phyloP scores from a whole-genome alignment of 768 basidiomycete species.

The Lactifluus volemus region DNA sequence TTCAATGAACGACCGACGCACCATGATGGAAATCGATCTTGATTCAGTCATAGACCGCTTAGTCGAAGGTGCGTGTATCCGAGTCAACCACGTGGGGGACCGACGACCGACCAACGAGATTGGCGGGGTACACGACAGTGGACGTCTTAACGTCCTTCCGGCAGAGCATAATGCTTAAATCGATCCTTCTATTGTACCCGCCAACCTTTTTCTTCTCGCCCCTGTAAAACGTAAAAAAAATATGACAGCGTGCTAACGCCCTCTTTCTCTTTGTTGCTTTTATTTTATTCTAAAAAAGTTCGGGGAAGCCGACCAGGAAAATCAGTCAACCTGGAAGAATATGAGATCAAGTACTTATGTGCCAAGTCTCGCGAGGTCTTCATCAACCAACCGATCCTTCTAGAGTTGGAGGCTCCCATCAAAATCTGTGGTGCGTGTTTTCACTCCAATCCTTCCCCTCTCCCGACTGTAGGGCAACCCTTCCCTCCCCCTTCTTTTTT shows the following conservation, averaged over 20 bases:
- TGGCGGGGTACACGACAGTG: not conserved
- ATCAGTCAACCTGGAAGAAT: conserved; percentile 93
- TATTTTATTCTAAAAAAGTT: conserved; percentile 60
- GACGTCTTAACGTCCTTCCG: not conserved
- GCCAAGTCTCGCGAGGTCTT: conserved; percentile 98
- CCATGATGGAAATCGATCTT: conserved; percentile 90
- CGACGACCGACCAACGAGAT: not conserved
- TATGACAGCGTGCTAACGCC: not conserved
- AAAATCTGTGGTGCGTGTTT: conserved; percentile 89
- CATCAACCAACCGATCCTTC: conserved; percentile 94
- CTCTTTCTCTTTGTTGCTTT: not conserved
- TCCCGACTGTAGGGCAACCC: too few species aligned
- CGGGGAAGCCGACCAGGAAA: conserved; percentile 97
- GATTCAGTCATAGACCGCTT: conserved; percentile 98
- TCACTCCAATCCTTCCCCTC: too few species aligned
- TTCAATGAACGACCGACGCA: conserved; percentile 55
- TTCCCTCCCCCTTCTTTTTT: too few species aligned
- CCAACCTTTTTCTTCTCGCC: not conserved
- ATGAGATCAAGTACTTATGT: conserved; percentile 98
- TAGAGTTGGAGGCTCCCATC: conserved; percentile 97
- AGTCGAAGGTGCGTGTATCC: conserved; percentile 74
- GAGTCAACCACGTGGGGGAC: not conserved
- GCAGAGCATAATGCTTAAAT: not conserved
- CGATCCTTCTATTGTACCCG: not conserved
- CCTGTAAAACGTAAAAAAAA: not conserved